These are phyloP conservation scores for Zygosaccharomyces kombuchaensis DNA, from an alignment of 805 yeast species.

Conservation along the genomic window DNA sequence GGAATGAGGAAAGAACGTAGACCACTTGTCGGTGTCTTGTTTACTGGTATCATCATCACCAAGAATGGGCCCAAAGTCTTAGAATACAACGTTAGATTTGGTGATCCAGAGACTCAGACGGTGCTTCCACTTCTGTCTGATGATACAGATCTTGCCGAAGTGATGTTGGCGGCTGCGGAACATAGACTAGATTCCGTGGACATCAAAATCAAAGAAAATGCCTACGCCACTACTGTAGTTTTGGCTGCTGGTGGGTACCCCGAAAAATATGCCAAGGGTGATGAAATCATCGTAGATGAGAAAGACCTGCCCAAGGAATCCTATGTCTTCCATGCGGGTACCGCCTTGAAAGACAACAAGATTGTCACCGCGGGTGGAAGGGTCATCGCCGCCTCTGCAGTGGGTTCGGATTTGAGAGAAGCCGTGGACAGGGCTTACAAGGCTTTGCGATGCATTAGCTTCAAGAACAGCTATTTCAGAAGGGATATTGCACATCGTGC, in stretches of 20 bases:
- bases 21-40: slow-evolving; percentile 93
- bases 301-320: slow-evolving; percentile 39
- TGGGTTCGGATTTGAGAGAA: slow-evolving; percentile 64
- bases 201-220: slow-evolving; percentile 48
- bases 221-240: slow-evolving; percentile 86
- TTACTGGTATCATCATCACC: slow-evolving; percentile 91
- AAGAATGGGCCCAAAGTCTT: slow-evolving; percentile 88
- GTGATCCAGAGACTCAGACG: slow-evolving; percentile 99
- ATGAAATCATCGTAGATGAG: slow-evolving; percentile 57
- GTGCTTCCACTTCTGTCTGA: slow-evolving; percentile 80
- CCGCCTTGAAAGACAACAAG: slow-evolving; percentile 50
- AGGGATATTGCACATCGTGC: slow-evolving; percentile 96
- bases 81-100: slow-evolving; percentile 96
- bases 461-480: slow-evolving; percentile 76
- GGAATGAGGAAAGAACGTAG: slow-evolving; percentile 94
- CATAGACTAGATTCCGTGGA: slow-evolving; percentile 84
- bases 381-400: slow-evolving; percentile 92
- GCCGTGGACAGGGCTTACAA: slow-evolving; percentile 83
- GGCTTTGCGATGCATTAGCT: slow-evolving; percentile 74
- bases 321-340: slow-evolving; percentile 93
- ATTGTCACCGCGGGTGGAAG: slow-evolving; percentile 91
- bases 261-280: slow-evolving; percentile 79
- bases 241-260: slow-evolving; percentile 98
- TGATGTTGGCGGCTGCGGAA: slow-evolving; percentile 90
- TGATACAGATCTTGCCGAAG: slow-evolving; percentile 88